Evolutionary conservation across 768 basidiomycete genomes (phyloP).

Genomic region (Hydnomerulius pinastri): DNA sequence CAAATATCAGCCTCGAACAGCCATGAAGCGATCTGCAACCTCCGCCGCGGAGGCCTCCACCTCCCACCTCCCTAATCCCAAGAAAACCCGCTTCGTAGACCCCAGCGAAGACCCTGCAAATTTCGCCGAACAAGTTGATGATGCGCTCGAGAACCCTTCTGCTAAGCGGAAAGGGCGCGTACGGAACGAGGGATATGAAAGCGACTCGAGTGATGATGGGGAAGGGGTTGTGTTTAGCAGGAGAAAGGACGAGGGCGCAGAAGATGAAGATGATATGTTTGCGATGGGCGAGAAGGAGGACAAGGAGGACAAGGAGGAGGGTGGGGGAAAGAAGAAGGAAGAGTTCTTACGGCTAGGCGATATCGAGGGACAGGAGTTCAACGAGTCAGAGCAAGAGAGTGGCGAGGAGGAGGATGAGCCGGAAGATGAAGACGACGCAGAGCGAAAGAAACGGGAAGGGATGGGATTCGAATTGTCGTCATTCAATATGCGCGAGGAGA

Average conservation of each 20-base stretch:
- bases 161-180: conserved; percentile 69
- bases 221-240: conserved; percentile 91
- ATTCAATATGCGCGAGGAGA: conserved; percentile 99
- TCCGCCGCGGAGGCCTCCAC: conserved; percentile 35
- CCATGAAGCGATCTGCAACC: conserved; percentile 46
- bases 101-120: conserved; percentile 72
- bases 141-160: conserved; percentile 66
- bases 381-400: conserved; percentile 36
- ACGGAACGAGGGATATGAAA: conserved; percentile 87
- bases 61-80: conserved; percentile 36
- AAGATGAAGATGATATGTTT: conserved; percentile 82
- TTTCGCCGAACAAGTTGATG: conserved; percentile 80
- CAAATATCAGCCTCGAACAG: conserved; percentile 37
- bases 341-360: conserved; percentile 87
- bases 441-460: conserved; percentile 71
- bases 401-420: conserved; percentile 47
- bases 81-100: conserved; percentile 81
- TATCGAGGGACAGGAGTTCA: conserved; percentile 96
- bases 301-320: conserved; percentile 44
- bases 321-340: conserved; percentile 56
- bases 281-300: conserved; percentile 63
- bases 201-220: conserved; percentile 92
- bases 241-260: conserved; percentile 55
- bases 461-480: conserved; percentile 95
- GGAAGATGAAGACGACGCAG: conserved; percentile 77